Base-by-base conservation (phyloP, 2,329 filamentous ascomycete species). In the Pseudogymnoascus sp. region DNA sequence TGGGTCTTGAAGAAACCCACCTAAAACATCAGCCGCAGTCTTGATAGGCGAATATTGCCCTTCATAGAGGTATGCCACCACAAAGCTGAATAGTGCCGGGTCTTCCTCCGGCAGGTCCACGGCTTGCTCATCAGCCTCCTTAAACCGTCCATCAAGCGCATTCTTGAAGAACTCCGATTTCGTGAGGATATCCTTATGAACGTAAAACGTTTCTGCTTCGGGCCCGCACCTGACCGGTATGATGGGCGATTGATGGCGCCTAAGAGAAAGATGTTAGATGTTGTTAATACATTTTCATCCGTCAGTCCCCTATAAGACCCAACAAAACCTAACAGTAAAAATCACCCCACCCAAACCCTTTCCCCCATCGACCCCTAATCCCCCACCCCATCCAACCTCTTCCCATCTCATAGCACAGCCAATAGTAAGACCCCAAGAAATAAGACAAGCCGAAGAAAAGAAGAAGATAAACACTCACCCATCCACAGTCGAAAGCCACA, bases 21-120 rank as follows among this genome's bases (percentile, higher is more conserved):
- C 67, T 31, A 80, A 69, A 1, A 73, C 77, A 27, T 74, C 73
- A 2, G 77, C 72, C 35, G 74, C 71, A n/a, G 78, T 71, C 64
- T 71, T 76, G 62, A 80, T 78, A 36, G 79, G 79, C 3, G 75
- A 71, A 65, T 77, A 81, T 61, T 70, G 75, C 18, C 73, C 75
- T 65, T 81, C 79, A 65, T 81, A 81, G 10, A 81, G 69, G 59
- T 76, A 81, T n/a, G 78, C 77, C 36, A 82, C 71, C 42, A 82
- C 69, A 64, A 81, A 80, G 62, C 80, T 78, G 64, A 82, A 82
- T 55, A 80, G 75, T 61, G 76, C 75, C 2, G 80, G 78, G 64
- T 81, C 75, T 63, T 82, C 80, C 62, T 82, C 79, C 0, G 78
- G 79, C 1, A 82, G 70, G 66, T 79, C 74, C 60, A 82, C 75